These are phyloP conservation scores for Serendipita sp. DNA, from an alignment of 768 basidiomycete genomes.

Conservation along the genomic window DNA sequence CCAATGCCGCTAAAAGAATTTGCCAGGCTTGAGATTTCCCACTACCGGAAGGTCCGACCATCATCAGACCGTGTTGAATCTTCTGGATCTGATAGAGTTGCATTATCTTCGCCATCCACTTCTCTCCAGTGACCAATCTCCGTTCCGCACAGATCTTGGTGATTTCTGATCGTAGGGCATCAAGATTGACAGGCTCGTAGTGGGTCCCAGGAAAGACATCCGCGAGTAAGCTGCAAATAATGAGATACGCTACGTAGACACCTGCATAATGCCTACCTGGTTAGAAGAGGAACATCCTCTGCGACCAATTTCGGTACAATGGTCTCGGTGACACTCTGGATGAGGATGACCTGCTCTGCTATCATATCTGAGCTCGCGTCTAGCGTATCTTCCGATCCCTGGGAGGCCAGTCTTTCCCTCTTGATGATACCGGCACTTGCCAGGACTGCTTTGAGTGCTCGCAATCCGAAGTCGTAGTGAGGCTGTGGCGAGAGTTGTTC, in stretches of 20 bases:
- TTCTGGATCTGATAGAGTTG: constrained; percentile 99
- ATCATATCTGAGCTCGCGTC: constrained; percentile 49
- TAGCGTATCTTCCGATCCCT: constrained; percentile 14
- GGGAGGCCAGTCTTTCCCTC: constrained; percentile 57
- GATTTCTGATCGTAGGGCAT: constrained; percentile 72
- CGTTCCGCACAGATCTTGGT: constrained; percentile 72
- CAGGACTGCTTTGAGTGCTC: constrained; percentile 90
- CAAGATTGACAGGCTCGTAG: constrained; percentile 77
- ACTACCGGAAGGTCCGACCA: constrained; percentile 94
- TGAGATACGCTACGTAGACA: constrained; percentile 7
- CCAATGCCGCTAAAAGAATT: constrained; percentile 76
- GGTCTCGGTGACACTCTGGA: constrained; percentile 96
- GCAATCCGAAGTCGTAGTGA: constrained; percentile 97
- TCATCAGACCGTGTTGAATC: constrained; percentile 99
- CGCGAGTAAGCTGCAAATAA: constrained; percentile 51
- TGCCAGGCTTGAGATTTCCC: constrained; percentile 98
- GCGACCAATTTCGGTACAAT: constrained; percentile 97
- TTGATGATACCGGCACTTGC: constrained; percentile 96
- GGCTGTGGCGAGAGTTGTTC: constrained; percentile 95
- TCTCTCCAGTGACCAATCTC: constrained; percentile 69
- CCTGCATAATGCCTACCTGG: constrained; percentile 40
- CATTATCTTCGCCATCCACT: constrained; percentile 89
- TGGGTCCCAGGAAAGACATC: constrained; percentile 97
- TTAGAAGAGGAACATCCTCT: constrained; percentile 87
- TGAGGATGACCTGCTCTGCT: constrained; percentile 90